Percentiles rank a stretch among this genome's conserved stretches.
Conservation (phyloP, 805 yeast species). For the Metschnikowia picachoensis region DNA sequence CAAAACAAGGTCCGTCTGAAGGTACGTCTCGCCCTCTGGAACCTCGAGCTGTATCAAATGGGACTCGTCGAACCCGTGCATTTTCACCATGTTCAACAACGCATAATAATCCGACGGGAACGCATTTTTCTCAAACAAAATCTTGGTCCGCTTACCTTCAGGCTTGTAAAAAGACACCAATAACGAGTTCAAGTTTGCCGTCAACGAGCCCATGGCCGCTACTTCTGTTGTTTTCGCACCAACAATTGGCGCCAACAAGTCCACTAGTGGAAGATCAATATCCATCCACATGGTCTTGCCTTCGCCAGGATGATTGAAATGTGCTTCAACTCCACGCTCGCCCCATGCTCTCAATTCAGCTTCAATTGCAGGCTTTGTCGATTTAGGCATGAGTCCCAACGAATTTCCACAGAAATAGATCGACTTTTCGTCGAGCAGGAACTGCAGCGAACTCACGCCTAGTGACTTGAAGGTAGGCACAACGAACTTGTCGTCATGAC, state of each 20-base stretch:
- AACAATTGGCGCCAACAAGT: slow-evolving; percentile 65
- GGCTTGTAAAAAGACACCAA: slow-evolving; percentile 76
- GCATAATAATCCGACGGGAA: slow-evolving; percentile 94
- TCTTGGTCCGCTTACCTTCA: slow-evolving; percentile 51
- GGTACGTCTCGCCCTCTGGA: slow-evolving; percentile 48
- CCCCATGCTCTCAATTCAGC: slow-evolving; percentile 83
- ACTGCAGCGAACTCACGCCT: slow-evolving; percentile 37
- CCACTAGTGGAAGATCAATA: slow-evolving; percentile 72
- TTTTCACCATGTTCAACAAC: slow-evolving; percentile 62
- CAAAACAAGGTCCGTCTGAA: slow-evolving; percentile 63
- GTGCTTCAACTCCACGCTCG: slow-evolving; percentile 77
- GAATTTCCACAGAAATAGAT: slow-evolving; percentile 88
- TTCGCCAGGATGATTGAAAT: slow-evolving; percentile 61
- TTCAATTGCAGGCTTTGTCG: slow-evolving; percentile 52
- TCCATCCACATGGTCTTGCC: slow-evolving; percentile 74
- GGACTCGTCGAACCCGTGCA: slow-evolving; percentile 49
- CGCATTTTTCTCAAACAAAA: slow-evolving; percentile 80
- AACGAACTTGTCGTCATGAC: slow-evolving; percentile 46
- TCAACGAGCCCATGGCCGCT: slow-evolving; percentile 83
- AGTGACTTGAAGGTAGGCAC: slow-evolving; percentile 66
- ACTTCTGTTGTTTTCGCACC: slow-evolving; percentile 78
- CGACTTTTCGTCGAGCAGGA: slow-evolving; percentile 21
- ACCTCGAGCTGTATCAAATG: slow-evolving; percentile 65
- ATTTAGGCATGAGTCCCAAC: slow-evolving; percentile 82
- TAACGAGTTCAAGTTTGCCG: slow-evolving; percentile 75